Conservation (phyloP, 306 rosid genomes). For the Begonia peltatifolia region DNA sequence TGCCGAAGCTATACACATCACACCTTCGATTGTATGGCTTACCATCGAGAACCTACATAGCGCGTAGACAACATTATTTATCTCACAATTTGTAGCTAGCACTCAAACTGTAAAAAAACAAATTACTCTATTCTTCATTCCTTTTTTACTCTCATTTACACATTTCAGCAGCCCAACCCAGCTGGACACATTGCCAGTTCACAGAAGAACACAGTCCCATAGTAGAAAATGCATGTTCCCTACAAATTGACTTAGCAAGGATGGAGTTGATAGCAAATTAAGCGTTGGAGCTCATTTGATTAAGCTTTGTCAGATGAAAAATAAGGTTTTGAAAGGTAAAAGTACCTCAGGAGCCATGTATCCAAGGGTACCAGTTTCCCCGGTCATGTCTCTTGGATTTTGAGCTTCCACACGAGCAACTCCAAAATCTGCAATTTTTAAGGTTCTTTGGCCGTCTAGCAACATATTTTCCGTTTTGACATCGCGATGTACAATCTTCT, state of each 20-base stretch:
- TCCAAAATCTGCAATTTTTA: slow-evolving; percentile 69
- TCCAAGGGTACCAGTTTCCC: slow-evolving; percentile 74
- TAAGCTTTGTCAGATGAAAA: too few relatives aligned
- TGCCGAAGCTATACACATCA: slow-evolving; percentile 70
- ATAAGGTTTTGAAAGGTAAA: too few relatives aligned
- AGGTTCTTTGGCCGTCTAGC: slow-evolving; percentile 14
- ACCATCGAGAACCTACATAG: slow-evolving; percentile 47
- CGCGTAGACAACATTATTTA: too few relatives aligned
- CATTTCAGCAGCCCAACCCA: too few relatives aligned
- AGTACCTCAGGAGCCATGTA: slow-evolving; percentile 79
- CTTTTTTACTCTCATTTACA: too few relatives aligned
- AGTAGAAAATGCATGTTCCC: too few relatives aligned
- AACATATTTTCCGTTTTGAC: slow-evolving; percentile 67
- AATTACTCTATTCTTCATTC: too few relatives aligned
- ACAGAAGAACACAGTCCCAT: too few relatives aligned
- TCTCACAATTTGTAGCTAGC: neutral
- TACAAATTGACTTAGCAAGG: too few relatives aligned
- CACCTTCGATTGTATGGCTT: slow-evolving; percentile 68
- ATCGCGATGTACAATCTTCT: slow-evolving; percentile 62
- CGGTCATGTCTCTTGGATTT: slow-evolving; percentile 70
- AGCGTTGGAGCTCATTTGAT: too few relatives aligned
- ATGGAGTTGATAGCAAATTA: too few relatives aligned
- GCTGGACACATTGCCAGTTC: too few relatives aligned
- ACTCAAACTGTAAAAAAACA: neutral
- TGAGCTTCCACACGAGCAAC: slow-evolving; percentile 80